phyloP scores from a whole-genome alignment of 805 yeast species.

The Candida ovalis region DNA sequence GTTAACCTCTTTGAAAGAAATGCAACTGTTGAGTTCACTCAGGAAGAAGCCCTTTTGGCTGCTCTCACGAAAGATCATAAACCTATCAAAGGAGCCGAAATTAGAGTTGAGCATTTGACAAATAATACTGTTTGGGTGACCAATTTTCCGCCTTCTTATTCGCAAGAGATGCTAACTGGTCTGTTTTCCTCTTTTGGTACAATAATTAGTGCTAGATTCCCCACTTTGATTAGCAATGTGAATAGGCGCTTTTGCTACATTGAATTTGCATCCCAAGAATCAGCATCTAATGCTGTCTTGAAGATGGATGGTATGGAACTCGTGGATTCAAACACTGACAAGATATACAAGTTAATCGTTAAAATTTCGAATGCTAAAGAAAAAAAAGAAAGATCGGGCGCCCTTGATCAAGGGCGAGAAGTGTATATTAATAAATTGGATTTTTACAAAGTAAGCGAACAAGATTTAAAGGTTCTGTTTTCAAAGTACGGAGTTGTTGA shows the following conservation, averaged over 20 bases:
- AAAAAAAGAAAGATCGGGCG: slow-evolving; percentile 38
- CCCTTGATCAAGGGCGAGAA: slow-evolving; percentile 53
- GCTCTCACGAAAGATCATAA: slow-evolving; percentile 62
- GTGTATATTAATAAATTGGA: slow-evolving; percentile 52
- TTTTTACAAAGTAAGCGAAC: slow-evolving; percentile 38
- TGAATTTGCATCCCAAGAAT: slow-evolving; percentile 44
- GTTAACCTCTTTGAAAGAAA: slow-evolving; percentile 23
- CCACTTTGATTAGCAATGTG: slow-evolving; percentile 52
- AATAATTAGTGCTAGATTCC: slow-evolving; percentile 54
- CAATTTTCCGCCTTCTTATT: slow-evolving; percentile 61
- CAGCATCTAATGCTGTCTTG: slow-evolving; percentile 42
- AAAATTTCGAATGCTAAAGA: slow-evolving; percentile 59
- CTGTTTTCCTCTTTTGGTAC: slow-evolving; percentile 40
- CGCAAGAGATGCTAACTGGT: slow-evolving; percentile 34
- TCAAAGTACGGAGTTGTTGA: slow-evolving; percentile 51
- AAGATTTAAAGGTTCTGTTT: slow-evolving; percentile 39
- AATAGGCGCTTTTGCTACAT: slow-evolving; percentile 72
- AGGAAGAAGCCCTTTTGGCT: slow-evolving; percentile 44
- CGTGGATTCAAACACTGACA: slow-evolving; percentile 24
- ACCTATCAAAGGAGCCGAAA: slow-evolving; percentile 36
- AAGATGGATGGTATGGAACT: slow-evolving; percentile 37
- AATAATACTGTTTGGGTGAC: slow-evolving; percentile 66
- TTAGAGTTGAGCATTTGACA: slow-evolving; percentile 43
- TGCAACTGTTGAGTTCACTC: slow-evolving; percentile 59
- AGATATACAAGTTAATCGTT: slow-evolving; percentile 43